phyloP scores from a whole-genome alignment of 2,329 filamentous ascomycete species.

The Cytospora paraplurivora region DNA sequence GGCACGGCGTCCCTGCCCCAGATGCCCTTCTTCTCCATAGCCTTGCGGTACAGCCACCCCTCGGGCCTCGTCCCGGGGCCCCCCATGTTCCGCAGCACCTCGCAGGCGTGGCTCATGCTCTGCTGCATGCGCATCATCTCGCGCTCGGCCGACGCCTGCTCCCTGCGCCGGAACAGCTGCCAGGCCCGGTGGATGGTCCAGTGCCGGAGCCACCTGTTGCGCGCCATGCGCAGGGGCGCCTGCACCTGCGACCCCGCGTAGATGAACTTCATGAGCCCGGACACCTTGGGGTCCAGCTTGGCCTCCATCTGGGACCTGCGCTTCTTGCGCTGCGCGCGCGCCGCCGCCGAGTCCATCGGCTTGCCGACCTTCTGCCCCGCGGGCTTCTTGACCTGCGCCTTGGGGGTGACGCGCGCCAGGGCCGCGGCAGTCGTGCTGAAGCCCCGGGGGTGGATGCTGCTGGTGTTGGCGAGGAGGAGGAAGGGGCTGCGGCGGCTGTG shows the following conservation, averaged over 20 bases:
- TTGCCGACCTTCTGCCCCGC: slow-evolving; percentile 13
- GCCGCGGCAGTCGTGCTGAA: slow-evolving; percentile 17
- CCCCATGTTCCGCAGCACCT: slow-evolving; percentile 69
- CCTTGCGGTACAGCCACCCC: slow-evolving; percentile 79
- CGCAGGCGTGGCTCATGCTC: slow-evolving; percentile 81
- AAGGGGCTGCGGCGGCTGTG: slow-evolving; percentile 4
- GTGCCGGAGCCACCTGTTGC: slow-evolving; percentile 85
- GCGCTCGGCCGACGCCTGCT: slow-evolving; percentile 62
- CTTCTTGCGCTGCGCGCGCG: slow-evolving; percentile 26
- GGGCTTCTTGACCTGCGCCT: slow-evolving; percentile 56
- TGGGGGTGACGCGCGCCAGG: slow-evolving; percentile 46
- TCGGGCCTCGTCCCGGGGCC: slow-evolving; percentile 60
- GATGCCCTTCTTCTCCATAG: slow-evolving; percentile 88
- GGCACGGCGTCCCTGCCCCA: slow-evolving; percentile 74
- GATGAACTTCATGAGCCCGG: slow-evolving; percentile 39
- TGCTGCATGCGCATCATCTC: slow-evolving; percentile 81
- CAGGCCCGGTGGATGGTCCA: slow-evolving; percentile 99
- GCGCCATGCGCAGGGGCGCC: slow-evolving; percentile 81
- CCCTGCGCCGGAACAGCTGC: slow-evolving; percentile 75
- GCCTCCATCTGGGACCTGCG: slow-evolving; percentile 21
- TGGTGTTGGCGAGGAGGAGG: slow-evolving; percentile 1
- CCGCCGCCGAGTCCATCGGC: slow-evolving; percentile 17
- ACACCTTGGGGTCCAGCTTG: slow-evolving; percentile 38
- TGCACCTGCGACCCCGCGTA: slow-evolving; percentile 41
- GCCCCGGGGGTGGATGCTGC: slow-evolving; percentile 3